Base-by-base conservation (phyloP, 169 alveolate species). In the Plasmodium malariae region DNA sequence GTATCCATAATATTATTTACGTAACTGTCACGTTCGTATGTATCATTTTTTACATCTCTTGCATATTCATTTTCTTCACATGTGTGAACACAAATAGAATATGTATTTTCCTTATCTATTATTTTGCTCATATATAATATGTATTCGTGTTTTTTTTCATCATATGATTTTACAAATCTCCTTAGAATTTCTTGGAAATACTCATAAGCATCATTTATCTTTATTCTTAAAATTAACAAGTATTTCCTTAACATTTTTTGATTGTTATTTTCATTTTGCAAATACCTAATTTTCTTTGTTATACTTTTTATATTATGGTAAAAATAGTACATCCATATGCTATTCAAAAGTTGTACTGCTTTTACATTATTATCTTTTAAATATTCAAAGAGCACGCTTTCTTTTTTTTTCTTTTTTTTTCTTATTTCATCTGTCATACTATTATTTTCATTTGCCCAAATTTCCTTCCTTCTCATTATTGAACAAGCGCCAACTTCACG, bases 281-380 rank as follows among this genome's bases (percentile, higher is more conserved):
- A 34, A 6, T 43, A 19, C 36, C 17, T 26, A 11, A 76, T 43
- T 43, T 76, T 62, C n/a, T 76, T 76, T 59, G 76, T 32, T 60
- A 76, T 43, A 11, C 19, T 76, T 62, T 76, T 76, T 59, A 76
- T 76, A 49, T 76, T 63, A 45, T 76, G n/a, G 62, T 76, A 76
- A 62, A 40, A 76, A 36, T 49, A 62, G 24, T 76, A 60, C 30
- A 76, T 28, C 88, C 88, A 76, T 76, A 76, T 76, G 37, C 51
- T 17, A 48, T 76, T 54, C 36, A 76, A 36, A 9, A 45, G 63
- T 3, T 45, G 49, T 14, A 28, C 12, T 3, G 88, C 59, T 34
- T 60, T 28, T 19, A 65, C 48, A 65, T 76, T 43, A 30, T 65
- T 76, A 14, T 76, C 36, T 48, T 57, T 62, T 28, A 76, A 26